phyloP scores from a whole-genome alignment of 352 stramenopile species.

The Globisporangium radiosum region DNA sequence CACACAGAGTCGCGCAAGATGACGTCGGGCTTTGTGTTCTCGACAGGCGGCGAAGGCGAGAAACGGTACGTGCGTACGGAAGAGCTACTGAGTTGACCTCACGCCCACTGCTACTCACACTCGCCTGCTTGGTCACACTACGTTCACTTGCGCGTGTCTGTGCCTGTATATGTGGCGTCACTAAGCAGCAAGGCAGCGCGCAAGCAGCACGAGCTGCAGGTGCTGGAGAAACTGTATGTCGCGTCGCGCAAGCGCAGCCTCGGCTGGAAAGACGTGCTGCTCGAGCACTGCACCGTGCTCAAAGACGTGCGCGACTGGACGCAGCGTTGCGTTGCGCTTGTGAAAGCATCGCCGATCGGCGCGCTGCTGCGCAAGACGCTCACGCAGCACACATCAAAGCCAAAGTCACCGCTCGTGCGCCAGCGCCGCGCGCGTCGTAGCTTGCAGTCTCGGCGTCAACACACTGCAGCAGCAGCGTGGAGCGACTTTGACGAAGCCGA shows the following conservation, averaged over 20 bases:
- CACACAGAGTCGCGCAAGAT: conserved; percentile 11
- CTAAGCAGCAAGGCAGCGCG: conserved; percentile 12
- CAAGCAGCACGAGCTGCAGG: conserved; percentile 37
- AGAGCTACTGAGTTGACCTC: neutral
- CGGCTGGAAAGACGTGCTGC: conserved; percentile 31
- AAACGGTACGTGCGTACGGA: conserved; percentile 4
- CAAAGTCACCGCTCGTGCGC: conserved; percentile 1
- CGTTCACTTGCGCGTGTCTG: neutral
- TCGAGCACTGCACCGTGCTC: conserved; percentile 31
- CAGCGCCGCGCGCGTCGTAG: conserved; percentile 11
- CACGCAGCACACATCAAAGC: neutral
- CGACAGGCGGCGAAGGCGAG: conserved; percentile 9
- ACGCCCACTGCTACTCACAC: too few relatives aligned
- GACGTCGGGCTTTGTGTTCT: conserved; percentile 17
- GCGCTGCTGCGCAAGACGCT: conserved; percentile 11
- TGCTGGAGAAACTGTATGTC: conserved; percentile 37
- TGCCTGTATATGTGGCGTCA: too few relatives aligned
- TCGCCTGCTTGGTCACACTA: neutral
- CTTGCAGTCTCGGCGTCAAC: neutral
- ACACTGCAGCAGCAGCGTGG: conserved; percentile 14
- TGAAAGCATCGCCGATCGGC: conserved; percentile 8
- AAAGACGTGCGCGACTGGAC: conserved; percentile 23
- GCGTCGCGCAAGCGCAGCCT: conserved; percentile 32
- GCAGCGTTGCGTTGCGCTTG: conserved; percentile 25
- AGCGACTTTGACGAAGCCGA: conserved; percentile 40